These are phyloP conservation scores for Aspergillus sparsus DNA, from an alignment of 495 filamentous ascomycete species.

Conservation along the genomic window DNA sequence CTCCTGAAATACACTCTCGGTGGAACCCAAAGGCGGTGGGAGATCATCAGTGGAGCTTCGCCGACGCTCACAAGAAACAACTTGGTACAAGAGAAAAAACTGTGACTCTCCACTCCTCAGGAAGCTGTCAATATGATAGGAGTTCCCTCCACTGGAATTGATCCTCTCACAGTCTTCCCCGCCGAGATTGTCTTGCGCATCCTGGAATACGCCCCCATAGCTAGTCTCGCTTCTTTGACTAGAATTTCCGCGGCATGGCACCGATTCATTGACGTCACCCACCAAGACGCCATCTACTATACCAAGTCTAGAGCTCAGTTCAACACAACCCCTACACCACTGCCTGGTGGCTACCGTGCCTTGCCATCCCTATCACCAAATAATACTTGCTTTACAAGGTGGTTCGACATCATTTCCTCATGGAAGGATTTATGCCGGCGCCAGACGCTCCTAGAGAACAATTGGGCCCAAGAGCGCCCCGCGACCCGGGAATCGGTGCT, in stretches of 20 bases:
- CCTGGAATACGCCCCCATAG: slow-evolving; percentile 37
- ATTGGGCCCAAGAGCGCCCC: slow-evolving; percentile 35
- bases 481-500: slow-evolving; percentile 36
- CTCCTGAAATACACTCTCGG: no score
- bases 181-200: slow-evolving; percentile 43
- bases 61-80: no score
- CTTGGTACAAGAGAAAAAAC: no score
- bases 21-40: no score
- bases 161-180: slow-evolving; percentile 37
- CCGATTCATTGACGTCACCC: slow-evolving; percentile 43
- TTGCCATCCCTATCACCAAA: slow-evolving; percentile 25
- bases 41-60: no score
- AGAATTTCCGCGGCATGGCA: slow-evolving; percentile 42
- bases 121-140: not conserved
- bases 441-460: slow-evolving; percentile 38
- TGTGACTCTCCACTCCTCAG: no score
- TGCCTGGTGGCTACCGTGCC: slow-evolving; percentile 25
- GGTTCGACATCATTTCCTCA: slow-evolving; percentile 31
- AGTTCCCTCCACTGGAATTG: slow-evolving; percentile 12
- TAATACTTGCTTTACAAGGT: slow-evolving; percentile 25
- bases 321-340: slow-evolving; percentile 17
- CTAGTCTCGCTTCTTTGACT: slow-evolving; percentile 37
- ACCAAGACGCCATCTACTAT: slow-evolving; percentile 43
- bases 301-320: slow-evolving; percentile 29
- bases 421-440: slow-evolving; percentile 44